Evolutionary conservation across 2,329 filamentous ascomycete genomes (phyloP).

Genomic region (Cadophora luteo-olivacea): DNA sequence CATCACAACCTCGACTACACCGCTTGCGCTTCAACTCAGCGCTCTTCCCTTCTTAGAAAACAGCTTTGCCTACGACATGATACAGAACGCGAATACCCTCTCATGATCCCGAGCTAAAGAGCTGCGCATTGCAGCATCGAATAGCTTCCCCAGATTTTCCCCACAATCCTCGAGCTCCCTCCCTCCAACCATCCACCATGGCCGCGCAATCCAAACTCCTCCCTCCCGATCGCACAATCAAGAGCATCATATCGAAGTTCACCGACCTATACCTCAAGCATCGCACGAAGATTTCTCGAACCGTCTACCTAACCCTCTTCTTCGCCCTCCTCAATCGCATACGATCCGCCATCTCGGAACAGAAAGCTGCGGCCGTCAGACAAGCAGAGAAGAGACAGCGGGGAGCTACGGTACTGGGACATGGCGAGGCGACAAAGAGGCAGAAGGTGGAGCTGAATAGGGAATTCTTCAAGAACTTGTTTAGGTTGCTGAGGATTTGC

Average conservation of each 20-base stretch:
- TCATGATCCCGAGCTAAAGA: conserved; percentile 12
- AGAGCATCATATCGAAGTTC: conserved; percentile 69
- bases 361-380: conserved; percentile 81
- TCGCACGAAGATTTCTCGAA: conserved; percentile 81
- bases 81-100: not conserved
- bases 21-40: not conserved
- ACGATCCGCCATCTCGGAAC: conserved; percentile 88
- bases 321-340: conserved; percentile 85
- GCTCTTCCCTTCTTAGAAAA: not conserved
- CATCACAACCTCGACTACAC: not conserved
- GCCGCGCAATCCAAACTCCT: conserved; percentile 80
- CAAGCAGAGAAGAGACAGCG: conserved; percentile 64
- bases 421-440: conserved; percentile 51
- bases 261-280: conserved; percentile 78
- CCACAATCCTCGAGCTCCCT: conserved; percentile 21
- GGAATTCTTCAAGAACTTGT: conserved; percentile 74
- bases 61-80: not conserved
- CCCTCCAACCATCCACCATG: conserved; percentile 55
- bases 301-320: conserved; percentile 82
- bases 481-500: conserved; percentile 82
- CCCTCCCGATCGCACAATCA: conserved; percentile 65
- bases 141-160: conserved; percentile 33
- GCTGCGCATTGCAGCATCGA: conserved; percentile 22
- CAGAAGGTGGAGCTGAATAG: conserved; percentile 93
- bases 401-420: conserved; percentile 55